Evolutionary conservation across 2,329 filamentous ascomycete species (phyloP).

Genomic region (Trichoderma sp.): DNA sequence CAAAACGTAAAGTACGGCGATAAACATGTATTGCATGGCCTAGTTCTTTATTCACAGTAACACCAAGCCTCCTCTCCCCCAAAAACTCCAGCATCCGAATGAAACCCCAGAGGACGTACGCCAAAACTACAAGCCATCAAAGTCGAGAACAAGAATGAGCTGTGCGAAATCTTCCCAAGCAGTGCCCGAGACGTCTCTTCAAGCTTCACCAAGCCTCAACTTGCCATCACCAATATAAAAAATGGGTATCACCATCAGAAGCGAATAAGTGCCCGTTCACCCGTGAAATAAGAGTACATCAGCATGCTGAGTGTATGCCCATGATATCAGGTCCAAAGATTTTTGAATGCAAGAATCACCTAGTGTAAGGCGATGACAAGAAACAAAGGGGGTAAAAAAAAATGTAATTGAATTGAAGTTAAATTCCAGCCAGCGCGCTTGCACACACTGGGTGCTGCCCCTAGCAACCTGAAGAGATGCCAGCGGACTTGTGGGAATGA

Average conservation of each 20-base stretch:
- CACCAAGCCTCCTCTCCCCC: conserved; percentile 22
- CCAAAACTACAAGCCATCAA: conserved; percentile 32
- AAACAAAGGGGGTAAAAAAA: conserved; percentile 25
- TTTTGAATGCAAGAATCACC: conserved; percentile 26
- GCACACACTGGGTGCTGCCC: conserved; percentile 16
- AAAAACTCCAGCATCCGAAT: conserved; percentile 26
- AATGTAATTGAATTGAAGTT: conserved; percentile 11
- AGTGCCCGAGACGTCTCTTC: background rate
- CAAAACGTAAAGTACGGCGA: background rate
- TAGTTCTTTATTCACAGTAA: conserved; percentile 19
- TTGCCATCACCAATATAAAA: conserved; percentile 20
- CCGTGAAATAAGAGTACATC: conserved; percentile 19
- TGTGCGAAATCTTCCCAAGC: background rate
- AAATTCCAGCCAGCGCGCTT: conserved; percentile 25
- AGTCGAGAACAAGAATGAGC: conserved; percentile 10
- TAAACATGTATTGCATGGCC: background rate
- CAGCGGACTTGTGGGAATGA: background rate
- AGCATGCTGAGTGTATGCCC: conserved; percentile 23
- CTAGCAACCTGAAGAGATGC: background rate
- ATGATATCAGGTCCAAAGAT: conserved; percentile 20
- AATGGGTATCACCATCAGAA: conserved; percentile 37
- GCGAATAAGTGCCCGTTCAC: conserved; percentile 29
- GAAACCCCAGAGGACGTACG: conserved; percentile 29
- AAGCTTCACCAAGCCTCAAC: background rate
- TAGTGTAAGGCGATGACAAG: conserved; percentile 26